Evolutionary conservation across 306 rosid genomes (phyloP), one percentile per base, ranked within the genome.

Genomic region (Vigna angularis): DNA sequence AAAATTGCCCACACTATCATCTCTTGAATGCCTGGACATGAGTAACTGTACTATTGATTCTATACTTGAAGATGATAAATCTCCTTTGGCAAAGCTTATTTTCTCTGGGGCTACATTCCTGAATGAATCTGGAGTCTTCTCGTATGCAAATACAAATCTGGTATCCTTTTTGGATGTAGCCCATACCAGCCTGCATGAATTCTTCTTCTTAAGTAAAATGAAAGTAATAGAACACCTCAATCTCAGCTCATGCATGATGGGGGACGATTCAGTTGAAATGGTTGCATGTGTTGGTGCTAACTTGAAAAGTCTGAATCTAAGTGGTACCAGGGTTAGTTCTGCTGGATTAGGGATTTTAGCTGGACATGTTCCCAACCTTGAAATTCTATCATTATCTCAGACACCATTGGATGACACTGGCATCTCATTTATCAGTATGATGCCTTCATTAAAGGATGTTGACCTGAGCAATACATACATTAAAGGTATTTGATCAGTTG

Each of bases 21-120:
- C 89, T 77, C 89, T 95, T 38, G 87, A 91, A 78, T 88, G 56
- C 85, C 84, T 95, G 69, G 83, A 92, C 87, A 87, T 92, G 97
- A 95, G 98, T 81, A 80, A 89, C 72, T 95, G 98, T 75, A 86
- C 84, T 56, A 83, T 95, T 79, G 86, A 86, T 66, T 87, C 97
- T 79, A 73, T 91, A 73, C 78, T 86, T 71, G 73, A 87, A 78
- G 90, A 81, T 36, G 61, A 53, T 76, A 79, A 86, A 83, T 86
- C 94, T 89, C 90, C 91, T 77, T 82, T 91, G 56, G 45, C 28
- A 64, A 95, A 89, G 80, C 92, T 95, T 71, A 79, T 81, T 64
- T 83, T 87, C 55, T 84, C 97, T 36, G 98, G 98, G 52, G 85
- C 92, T 52, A 83, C 83, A 11, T 88, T 92, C 59, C 63, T 81